A percentile compares a stretch with the other conserved stretches of the same genome.
phyloP scores from a whole-genome alignment of 2,329 filamentous ascomycete genomes.

The Cryphonectria nitschkei region DNA sequence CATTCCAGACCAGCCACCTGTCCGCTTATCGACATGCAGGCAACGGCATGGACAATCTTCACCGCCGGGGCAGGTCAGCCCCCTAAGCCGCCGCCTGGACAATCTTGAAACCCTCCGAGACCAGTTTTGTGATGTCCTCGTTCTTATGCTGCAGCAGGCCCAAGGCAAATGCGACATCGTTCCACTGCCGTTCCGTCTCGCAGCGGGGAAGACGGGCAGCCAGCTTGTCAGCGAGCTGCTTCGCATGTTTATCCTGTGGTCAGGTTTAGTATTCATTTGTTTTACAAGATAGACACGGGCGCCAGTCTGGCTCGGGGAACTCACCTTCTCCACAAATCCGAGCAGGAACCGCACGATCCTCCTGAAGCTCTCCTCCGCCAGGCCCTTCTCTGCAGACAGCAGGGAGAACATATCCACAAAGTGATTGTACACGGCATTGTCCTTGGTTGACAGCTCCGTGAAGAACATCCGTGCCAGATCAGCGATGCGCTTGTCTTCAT shows the following conservation, averaged over 20 bases:
- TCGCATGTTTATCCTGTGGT: slow-evolving; percentile 89
- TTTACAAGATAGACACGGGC: neutral
- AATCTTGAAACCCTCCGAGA: slow-evolving; percentile 76
- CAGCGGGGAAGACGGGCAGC: slow-evolving; percentile 83
- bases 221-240: slow-evolving; percentile 89
- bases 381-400: slow-evolving; percentile 76
- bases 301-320: slow-evolving; percentile 37
- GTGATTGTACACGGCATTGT: slow-evolving; percentile 98
- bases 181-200: slow-evolving; percentile 95
- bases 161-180: slow-evolving; percentile 91
- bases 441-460: slow-evolving; percentile 93
- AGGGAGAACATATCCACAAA: slow-evolving; percentile 99
- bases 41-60: neutral
- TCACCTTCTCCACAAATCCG: slow-evolving; percentile 95
- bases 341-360: slow-evolving; percentile 90
- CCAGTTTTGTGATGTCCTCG: slow-evolving; percentile 79
- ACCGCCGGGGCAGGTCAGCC: slow-evolving; percentile 11
- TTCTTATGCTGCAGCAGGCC: slow-evolving; percentile 91
- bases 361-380: slow-evolving; percentile 85
- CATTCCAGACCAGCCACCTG: neutral
- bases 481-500: slow-evolving; percentile 90
- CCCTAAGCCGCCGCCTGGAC: slow-evolving; percentile 62
- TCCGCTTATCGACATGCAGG: neutral
- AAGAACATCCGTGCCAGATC: slow-evolving; percentile 99
- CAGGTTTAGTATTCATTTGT: slow-evolving; percentile 27